Base-by-base conservation (phyloP, 1,284 basidiomycete genomes). In the Trichosporon sp. region DNA sequence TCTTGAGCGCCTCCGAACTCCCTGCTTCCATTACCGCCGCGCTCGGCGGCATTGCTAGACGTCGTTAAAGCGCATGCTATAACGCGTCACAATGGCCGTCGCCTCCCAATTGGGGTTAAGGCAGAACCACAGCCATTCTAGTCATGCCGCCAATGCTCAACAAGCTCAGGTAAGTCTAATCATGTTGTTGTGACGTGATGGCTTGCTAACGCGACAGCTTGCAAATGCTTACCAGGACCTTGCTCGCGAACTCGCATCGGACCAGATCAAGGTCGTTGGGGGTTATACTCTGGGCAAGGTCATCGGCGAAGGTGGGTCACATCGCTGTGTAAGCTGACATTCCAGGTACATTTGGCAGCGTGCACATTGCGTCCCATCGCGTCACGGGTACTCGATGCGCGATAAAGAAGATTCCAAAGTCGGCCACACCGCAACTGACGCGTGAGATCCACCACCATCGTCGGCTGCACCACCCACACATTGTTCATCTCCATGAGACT, bases 381-480 rank as follows among this genome's bases (percentile, higher is more conserved):
- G 87, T 96, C 66, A 94, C 94, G 1, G 91, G 91, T 2, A 90
- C 90, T 65, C 89, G 93, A 70, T 94, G 98, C 74, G 96, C 96
- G 67, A 92, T 99, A 85, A 99, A 99, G 85, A 96, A 98, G 84
- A 94, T 99, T 74, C 94, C 96, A 46, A 98, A 98, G 84, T 89
- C 90, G 70, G 90, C 93, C 86, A 93, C 94, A 66, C 87, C 94
- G 32, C 89, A 93, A 64, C 88, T 99, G 66, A 99, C 96, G 12
- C 89, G 97, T 74, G 97, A 99, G 85, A 96, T 99, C 71, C 96
- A 99, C 80, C 96, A 99, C 80, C 97, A 99, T 85, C 92, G 97
- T 38, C 91, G 94, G 65, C 88, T 99, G 7, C 96, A 98, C 80
- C 96, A 99, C 79, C 94, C 94, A 0, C 90, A 98, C 80, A 90